These are phyloP conservation scores for Daldinia childiae DNA, from an alignment of 495 filamentous ascomycete genomes.

Conservation along the genomic window DNA sequence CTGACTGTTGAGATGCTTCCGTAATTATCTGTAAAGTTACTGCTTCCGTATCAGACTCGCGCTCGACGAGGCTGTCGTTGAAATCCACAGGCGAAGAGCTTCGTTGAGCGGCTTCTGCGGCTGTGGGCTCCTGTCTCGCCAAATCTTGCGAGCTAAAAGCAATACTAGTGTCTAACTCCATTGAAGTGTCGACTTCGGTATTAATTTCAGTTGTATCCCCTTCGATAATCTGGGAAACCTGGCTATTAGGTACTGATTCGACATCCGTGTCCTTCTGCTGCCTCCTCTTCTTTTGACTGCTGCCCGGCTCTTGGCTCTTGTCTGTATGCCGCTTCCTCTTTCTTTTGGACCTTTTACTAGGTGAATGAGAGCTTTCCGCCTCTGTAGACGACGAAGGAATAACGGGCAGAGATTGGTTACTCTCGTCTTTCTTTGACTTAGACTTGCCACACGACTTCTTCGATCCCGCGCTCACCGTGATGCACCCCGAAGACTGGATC, in stretches of 20 bases:
- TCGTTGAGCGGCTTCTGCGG: background rate
- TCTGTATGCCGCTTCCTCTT: constrained; percentile 43
- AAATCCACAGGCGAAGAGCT: constrained; percentile 8
- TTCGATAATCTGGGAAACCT: constrained; percentile 12
- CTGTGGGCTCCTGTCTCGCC: constrained; percentile 19
- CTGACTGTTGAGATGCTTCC: constrained; percentile 47
- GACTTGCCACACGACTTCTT: constrained; percentile 9
- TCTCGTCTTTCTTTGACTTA: constrained; percentile 21
- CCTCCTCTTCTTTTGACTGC: constrained; percentile 45
- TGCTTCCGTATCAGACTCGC: constrained; percentile 44
- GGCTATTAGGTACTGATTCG: constrained; percentile 33
- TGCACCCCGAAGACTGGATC: constrained; percentile 21
- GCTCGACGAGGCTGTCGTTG: constrained; percentile 22
- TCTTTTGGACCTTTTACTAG: constrained; percentile 33
- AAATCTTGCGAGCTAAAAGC: constrained; percentile 26
- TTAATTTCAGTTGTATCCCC: constrained; percentile 8
- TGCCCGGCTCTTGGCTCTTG: constrained; percentile 23
- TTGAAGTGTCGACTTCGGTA: constrained; percentile 13
- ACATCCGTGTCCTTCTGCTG: constrained; percentile 20
- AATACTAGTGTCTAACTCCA: constrained; percentile 20
- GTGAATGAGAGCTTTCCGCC: constrained; percentile 23
- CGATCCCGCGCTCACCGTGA: constrained; percentile 31
- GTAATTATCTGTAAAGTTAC: constrained; percentile 46
- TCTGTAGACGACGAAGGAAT: constrained; percentile 17
- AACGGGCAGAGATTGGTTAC: constrained; percentile 8